Base-by-base conservation (phyloP, 2,329 filamentous ascomycete species). In the Dactylellina leptospora region DNA sequence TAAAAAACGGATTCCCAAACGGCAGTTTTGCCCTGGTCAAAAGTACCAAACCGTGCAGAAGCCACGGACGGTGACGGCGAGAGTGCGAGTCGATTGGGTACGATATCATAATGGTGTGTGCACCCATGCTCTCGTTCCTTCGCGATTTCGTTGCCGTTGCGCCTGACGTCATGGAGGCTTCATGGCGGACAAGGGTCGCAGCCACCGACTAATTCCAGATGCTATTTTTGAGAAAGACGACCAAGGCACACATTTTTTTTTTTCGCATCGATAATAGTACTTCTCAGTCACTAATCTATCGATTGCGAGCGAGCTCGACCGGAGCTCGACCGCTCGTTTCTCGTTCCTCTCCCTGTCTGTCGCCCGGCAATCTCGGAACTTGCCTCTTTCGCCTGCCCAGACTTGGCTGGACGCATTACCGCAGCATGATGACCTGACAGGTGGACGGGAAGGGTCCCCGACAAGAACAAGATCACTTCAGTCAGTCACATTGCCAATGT, bases 291-390 rank as follows among this genome's bases (percentile, higher is more conserved):
- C 10, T 53, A 3, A 22, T 25, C 27, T 10, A 23, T 36, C 27
- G 48, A 53, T 53, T 53, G 48, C 27, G 27, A 53, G n/a, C n/a
- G n/a, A 53, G 36, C 16, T 18, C 11, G 10, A 18, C 36, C 23
- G 28, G 50, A 54, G 60, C 51, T 64, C 60, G 10, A 44, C 18
- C 45, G 18, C 27, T 33, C 13, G 30, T n/a, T n/a, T n/a, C n/a
- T n/a, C n/a, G n/a, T n/a, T n/a, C n/a, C 28, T 40, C 36, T 16
- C 5, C 18, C 18, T n/a, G 28, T 16, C 36, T n/a, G 18, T 16
- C 36, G 28, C 28, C 28, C 28, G 61, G 61, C 50, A 51, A 66
- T 50, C 61, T 66, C 61, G 61, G 61, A 66, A 66, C 54, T 66
- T 66, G 61, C 61, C 61, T 50, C 53, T 58, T 51, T 58, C 42